A percentile compares a stretch with the other conserved stretches of the same genome.
Evolutionary conservation across 2,329 filamentous ascomycete genomes (phyloP).

Genomic region (Sclerotinia sclerotiorum): DNA sequence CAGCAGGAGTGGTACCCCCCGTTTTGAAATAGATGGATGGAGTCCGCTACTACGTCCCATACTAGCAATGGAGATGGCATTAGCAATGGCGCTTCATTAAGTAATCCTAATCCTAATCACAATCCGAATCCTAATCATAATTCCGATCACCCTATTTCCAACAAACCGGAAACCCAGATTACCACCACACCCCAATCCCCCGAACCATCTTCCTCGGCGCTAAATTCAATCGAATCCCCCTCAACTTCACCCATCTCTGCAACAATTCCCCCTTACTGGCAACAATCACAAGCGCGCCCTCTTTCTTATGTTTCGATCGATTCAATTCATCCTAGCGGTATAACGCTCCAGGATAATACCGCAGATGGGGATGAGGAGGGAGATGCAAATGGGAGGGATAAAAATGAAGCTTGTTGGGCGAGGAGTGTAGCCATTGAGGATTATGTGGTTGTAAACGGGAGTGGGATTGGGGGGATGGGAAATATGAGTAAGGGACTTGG

Average conservation of each 20-base stretch:
- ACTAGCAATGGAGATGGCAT: slow-evolving; percentile 27
- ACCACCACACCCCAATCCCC: too few species aligned
- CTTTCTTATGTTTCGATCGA: slow-evolving; percentile 50
- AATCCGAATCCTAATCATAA: neutral
- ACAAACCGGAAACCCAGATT: neutral
- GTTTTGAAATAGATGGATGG: slow-evolving; percentile 37
- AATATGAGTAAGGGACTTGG: neutral
- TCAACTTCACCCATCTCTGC: slow-evolving; percentile 24
- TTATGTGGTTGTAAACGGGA: slow-evolving; percentile 51
- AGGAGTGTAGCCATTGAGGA: slow-evolving; percentile 60
- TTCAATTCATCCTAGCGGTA: slow-evolving; percentile 52
- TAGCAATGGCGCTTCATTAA: slow-evolving; percentile 26
- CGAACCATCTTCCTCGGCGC: neutral
- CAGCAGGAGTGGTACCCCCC: slow-evolving; percentile 22
- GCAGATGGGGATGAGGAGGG: slow-evolving; percentile 46
- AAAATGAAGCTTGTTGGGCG: slow-evolving; percentile 63
- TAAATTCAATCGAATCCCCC: slow-evolving; percentile 9
- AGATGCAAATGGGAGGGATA: slow-evolving; percentile 18
- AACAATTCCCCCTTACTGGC: slow-evolving; percentile 46
- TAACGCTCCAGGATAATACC: slow-evolving; percentile 60
- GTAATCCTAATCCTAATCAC: neutral
- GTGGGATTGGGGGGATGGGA: slow-evolving; percentile 26
- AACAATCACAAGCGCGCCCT: slow-evolving; percentile 37
- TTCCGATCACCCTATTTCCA: neutral
- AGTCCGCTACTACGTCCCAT: slow-evolving; percentile 27